These are phyloP conservation scores for Willaertia magna DNA, from an alignment of 208 protist species.

Conservation along the genomic window DNA sequence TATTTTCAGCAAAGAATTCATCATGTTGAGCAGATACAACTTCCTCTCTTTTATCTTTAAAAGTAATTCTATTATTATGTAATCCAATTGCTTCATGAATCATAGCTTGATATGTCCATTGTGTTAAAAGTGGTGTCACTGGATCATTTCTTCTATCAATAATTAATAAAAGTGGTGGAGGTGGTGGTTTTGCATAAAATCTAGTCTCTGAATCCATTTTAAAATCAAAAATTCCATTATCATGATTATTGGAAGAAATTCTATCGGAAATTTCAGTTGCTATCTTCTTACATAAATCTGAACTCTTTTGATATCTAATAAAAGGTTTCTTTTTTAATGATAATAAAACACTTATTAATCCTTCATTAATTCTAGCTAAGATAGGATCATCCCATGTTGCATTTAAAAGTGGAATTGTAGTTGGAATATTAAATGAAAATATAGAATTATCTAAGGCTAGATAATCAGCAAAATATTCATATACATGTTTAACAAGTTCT, in stretches of 20 bases:
- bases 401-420: background rate
- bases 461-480: conserved; percentile 10
- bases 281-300: background rate
- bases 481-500: background rate
- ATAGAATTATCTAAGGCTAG: background rate
- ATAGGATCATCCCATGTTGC: background rate
- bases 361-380: background rate
- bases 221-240: conserved; percentile 18
- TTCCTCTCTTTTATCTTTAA: background rate
- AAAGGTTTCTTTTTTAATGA: conserved; percentile 1
- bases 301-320: background rate
- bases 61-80: conserved; percentile 67
- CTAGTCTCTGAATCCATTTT: background rate
- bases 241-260: background rate
- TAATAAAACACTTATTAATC: background rate
- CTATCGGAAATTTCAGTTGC: background rate
- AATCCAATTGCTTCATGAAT: conserved; percentile 91
- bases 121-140: conserved; percentile 86
- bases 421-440: conserved; percentile 5
- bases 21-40: conserved; percentile 56
- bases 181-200: background rate
- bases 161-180: conserved; percentile 47
- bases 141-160: conserved; percentile 66
- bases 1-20: conserved; percentile 78
- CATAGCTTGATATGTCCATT: conserved; percentile 99